Evolutionary conservation across 495 filamentous ascomycete species (phyloP).

Genomic region (Aspergillus cavernicola): DNA sequence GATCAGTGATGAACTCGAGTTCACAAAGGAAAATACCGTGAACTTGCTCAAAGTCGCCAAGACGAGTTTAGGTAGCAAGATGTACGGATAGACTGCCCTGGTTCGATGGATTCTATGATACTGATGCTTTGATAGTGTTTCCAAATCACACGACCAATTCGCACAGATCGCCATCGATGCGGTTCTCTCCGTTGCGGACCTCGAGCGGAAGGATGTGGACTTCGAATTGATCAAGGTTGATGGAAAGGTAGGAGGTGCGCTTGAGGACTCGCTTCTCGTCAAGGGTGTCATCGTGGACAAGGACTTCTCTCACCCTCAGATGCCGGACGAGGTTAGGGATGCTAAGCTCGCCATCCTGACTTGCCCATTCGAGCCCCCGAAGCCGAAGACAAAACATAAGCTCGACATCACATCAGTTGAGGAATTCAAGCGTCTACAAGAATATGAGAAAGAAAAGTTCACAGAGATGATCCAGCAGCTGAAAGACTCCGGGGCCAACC

Average conservation of each 20-base stretch:
- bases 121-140: constrained; percentile 58
- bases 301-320: constrained; percentile 99
- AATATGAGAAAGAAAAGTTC: constrained; percentile 93
- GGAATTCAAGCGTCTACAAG: constrained; percentile 95
- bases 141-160: constrained; percentile 97
- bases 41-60: constrained; percentile 92
- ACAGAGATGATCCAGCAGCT: constrained; percentile 98
- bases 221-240: constrained; percentile 99
- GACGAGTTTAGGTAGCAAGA: constrained; percentile 97
- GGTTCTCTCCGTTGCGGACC: constrained; percentile 91
- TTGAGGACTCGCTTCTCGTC: constrained; percentile 93
- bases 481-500: constrained; percentile 94
- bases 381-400: constrained; percentile 99
- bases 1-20: constrained; percentile 88
- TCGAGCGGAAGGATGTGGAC: constrained; percentile 95
- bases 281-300: constrained; percentile 99
- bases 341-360: constrained; percentile 97
- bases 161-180: constrained; percentile 96
- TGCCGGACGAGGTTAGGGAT: constrained; percentile 89
- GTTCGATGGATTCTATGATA: neutral
- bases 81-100: constrained; percentile 41
- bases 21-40: constrained; percentile 67
- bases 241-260: constrained; percentile 90
- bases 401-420: constrained; percentile 96
- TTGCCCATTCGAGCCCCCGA: constrained; percentile 98